Evolutionary conservation across 1,139 yeast species (phyloP).

Genomic region (Hyphopichia burtonii): DNA sequence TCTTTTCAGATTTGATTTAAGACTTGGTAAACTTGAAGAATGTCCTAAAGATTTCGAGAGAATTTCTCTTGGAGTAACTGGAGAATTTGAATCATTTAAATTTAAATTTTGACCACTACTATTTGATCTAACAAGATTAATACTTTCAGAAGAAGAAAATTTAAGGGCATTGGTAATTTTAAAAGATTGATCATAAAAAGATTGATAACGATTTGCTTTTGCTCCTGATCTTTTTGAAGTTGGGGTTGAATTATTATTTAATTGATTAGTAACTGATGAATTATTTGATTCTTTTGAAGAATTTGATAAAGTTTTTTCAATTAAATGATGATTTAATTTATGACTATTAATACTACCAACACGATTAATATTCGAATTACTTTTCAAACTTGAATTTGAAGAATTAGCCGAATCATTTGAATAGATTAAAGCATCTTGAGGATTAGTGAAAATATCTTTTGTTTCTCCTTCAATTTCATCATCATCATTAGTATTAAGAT

Average conservation of each 20-base stretch:
- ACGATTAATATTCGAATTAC: conserved; percentile 9
- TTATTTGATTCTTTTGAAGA: conserved; percentile 30
- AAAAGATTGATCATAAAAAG: conserved; percentile 48
- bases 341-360: conserved; percentile 8
- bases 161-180: conserved; percentile 48
- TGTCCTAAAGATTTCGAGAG: conserved; percentile 29
- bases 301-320: conserved; percentile 36
- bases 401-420: conserved; percentile 34
- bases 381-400: conserved; percentile 33
- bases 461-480: conserved; percentile 18
- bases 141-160: conserved; percentile 43
- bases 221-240: conserved; percentile 39
- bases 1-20: conserved; percentile 20
- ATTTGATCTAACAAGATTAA: conserved; percentile 29
- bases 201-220: conserved; percentile 51
- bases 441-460: conserved; percentile 17
- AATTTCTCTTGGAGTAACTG: conserved; percentile 2
- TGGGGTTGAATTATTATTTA: conserved; percentile 21
- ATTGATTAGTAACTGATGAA: conserved; percentile 10
- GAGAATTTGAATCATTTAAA: neutral
- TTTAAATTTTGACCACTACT: conserved; percentile 12
- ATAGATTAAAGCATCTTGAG: conserved; percentile 26
- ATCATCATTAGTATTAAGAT: conserved; percentile 26
- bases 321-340: conserved; percentile 15
- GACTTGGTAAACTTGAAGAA: conserved; percentile 41